phyloP scores from a whole-genome alignment of 176 grass and related monocot species.

The Tuctoria greenei region DNA sequence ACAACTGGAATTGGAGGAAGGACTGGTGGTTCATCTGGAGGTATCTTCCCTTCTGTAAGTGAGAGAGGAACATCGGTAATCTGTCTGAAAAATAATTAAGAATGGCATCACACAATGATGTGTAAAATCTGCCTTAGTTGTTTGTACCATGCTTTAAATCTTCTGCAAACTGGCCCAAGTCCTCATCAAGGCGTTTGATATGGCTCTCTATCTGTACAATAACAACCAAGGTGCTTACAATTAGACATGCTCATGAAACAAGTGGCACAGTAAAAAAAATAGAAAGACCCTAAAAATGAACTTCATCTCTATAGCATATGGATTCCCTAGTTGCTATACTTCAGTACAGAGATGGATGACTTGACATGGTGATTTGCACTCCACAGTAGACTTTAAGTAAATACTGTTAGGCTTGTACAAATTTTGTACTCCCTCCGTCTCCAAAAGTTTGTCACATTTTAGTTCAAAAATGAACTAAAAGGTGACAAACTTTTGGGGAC shows the following conservation, averaged over 20 bases:
- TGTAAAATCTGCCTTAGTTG: not conserved
- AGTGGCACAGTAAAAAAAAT: not conserved
- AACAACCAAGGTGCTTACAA: constrained; percentile 12
- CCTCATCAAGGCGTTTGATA: constrained; percentile 91
- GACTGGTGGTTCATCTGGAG: constrained; percentile 74
- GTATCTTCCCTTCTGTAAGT: constrained; percentile 86
- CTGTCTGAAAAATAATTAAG: constrained; percentile 20
- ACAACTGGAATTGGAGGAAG: constrained; percentile 61
- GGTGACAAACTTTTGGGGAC: no score
- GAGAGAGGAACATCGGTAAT: constrained; percentile 16
- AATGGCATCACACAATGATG: constrained; percentile 1
- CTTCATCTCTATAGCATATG: not conserved
- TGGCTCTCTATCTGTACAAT: constrained; percentile 90
- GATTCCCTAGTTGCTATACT: not conserved
- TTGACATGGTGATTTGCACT: not conserved
- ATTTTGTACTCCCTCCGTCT: no score
- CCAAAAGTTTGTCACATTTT: no score
- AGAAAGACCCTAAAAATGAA: not conserved
- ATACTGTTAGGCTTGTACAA: not conserved
- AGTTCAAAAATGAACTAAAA: no score
- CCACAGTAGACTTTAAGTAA: not conserved
- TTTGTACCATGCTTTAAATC: constrained; percentile 90
- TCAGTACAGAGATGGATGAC: not conserved
- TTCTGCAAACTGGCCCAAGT: constrained; percentile 89
- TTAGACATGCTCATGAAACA: constrained; percentile 18